Evolutionary conservation across 345 rosid genomes (phyloP).

Genomic region (Viola odorata): DNA sequence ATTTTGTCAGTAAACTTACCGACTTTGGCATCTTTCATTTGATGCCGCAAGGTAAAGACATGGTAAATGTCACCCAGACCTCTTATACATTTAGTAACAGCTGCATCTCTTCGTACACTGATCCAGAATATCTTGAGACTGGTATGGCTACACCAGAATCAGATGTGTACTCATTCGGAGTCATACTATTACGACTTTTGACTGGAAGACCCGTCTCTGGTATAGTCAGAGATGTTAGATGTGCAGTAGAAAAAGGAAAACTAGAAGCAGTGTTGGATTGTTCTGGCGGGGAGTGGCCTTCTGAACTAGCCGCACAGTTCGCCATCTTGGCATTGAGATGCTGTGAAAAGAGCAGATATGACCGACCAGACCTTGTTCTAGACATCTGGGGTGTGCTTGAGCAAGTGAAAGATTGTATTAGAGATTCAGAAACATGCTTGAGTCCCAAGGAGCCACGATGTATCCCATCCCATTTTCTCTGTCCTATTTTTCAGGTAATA

Average conservation of each 20-base stretch:
- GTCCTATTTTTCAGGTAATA: slow-evolving; percentile 87
- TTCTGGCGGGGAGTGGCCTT: slow-evolving; percentile 80
- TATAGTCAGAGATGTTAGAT: slow-evolving; percentile 48
- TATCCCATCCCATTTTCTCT: slow-evolving; percentile 73
- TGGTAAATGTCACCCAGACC: background rate
- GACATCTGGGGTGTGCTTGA: slow-evolving; percentile 40
- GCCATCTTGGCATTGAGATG: slow-evolving; percentile 66
- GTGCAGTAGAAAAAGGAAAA: slow-evolving; percentile 60
- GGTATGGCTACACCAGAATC: slow-evolving; percentile 50
- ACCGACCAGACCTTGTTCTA: slow-evolving; percentile 54
- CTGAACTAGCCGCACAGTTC: slow-evolving; percentile 45
- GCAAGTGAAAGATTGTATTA: slow-evolving; percentile 39
- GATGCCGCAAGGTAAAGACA: slow-evolving; percentile 29
- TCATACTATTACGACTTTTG: slow-evolving; percentile 69
- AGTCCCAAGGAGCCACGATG: slow-evolving; percentile 37
- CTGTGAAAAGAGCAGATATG: slow-evolving; percentile 40
- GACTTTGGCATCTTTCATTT: slow-evolving; percentile 59
- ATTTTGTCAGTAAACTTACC: slow-evolving; percentile 57
- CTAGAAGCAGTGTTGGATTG: slow-evolving; percentile 49
- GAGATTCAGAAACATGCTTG: slow-evolving; percentile 8
- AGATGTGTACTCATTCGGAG: slow-evolving; percentile 72
- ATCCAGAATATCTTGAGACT: slow-evolving; percentile 48
- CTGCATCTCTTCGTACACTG: slow-evolving; percentile 30
- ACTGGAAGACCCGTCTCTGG: slow-evolving; percentile 53
- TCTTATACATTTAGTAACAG: slow-evolving; percentile 10